phyloP scores from a whole-genome alignment of 306 rosid species.

The Sesbania bispinosa region DNA sequence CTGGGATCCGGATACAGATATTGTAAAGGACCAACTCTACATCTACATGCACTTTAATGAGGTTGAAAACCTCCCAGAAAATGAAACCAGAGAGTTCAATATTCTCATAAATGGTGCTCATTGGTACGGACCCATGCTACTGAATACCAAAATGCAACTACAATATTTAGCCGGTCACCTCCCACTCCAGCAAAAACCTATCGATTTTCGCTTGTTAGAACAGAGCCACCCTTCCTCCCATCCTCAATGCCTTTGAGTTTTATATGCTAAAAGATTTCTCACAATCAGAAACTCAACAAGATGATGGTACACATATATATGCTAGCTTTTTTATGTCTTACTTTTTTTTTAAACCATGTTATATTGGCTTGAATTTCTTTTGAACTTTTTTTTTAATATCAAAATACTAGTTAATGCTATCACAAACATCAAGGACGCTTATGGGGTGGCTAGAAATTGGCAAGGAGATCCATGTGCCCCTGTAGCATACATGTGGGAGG shows the following conservation, averaged over 20 bases:
- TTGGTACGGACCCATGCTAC: too few species aligned
- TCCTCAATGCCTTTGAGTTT: too few species aligned
- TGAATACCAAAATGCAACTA: too few species aligned
- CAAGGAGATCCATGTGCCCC: slow-evolving; percentile 66
- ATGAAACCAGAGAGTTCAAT: slow-evolving; percentile 36
- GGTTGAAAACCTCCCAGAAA: neutral
- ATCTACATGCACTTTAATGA: slow-evolving; percentile 34
- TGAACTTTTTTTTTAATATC: neutral
- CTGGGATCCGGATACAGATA: neutral
- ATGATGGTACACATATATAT: too few species aligned
- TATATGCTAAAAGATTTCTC: too few species aligned
- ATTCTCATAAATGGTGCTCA: too few species aligned
- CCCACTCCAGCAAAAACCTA: too few species aligned
- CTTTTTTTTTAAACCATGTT: neutral
- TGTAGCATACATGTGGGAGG: slow-evolving; percentile 44
- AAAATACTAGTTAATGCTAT: slow-evolving; percentile 47
- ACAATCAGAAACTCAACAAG: too few species aligned
- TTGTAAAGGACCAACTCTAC: neutral
- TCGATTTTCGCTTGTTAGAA: too few species aligned
- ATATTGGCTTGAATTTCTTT: neutral
- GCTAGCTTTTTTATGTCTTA: too few species aligned
- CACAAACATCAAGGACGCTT: slow-evolving; percentile 45
- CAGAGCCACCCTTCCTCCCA: too few species aligned
- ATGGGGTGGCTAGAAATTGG: slow-evolving; percentile 48
- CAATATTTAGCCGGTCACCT: too few species aligned